Evolutionary conservation across 345 rosid genomes (phyloP).

Genomic region (Lagerstroemia speciosa): DNA sequence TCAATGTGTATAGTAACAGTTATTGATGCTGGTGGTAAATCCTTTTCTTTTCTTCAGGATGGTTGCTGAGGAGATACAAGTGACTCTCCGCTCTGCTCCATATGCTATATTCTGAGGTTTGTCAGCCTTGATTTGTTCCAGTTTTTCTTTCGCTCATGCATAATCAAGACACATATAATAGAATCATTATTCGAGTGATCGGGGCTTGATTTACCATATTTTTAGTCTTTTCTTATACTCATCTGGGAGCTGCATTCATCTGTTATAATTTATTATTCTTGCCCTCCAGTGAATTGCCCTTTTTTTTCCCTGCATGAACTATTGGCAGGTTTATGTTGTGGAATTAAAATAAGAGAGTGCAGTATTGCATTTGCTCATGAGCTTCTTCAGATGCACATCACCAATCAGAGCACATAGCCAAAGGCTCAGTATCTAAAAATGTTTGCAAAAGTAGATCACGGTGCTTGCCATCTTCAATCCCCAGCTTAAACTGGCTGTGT

Average conservation of each 20-base stretch:
- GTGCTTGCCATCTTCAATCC: neutral
- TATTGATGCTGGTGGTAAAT: neutral
- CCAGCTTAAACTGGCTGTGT: neutral
- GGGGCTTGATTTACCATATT: neutral
- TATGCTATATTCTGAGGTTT: neutral
- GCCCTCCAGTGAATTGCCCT: neutral
- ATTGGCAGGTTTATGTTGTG: neutral
- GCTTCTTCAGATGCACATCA: neutral
- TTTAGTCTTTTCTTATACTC: neutral
- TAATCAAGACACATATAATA: neutral
- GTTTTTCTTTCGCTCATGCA: neutral
- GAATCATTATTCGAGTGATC: neutral
- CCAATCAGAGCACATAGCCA: neutral
- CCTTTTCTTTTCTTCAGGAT: conserved; percentile 3
- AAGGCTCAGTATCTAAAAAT: neutral
- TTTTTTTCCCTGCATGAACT: neutral
- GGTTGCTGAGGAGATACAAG: neutral
- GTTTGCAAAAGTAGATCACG: neutral
- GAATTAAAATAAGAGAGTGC: neutral
- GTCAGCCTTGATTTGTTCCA: neutral
- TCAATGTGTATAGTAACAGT: neutral
- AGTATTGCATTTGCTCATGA: neutral
- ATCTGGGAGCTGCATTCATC: neutral
- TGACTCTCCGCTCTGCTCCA: neutral
- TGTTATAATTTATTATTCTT: neutral